Base-by-base conservation (phyloP, 1,284 basidiomycete species). In the Microbotryum lychnidis-dioicae region DNA sequence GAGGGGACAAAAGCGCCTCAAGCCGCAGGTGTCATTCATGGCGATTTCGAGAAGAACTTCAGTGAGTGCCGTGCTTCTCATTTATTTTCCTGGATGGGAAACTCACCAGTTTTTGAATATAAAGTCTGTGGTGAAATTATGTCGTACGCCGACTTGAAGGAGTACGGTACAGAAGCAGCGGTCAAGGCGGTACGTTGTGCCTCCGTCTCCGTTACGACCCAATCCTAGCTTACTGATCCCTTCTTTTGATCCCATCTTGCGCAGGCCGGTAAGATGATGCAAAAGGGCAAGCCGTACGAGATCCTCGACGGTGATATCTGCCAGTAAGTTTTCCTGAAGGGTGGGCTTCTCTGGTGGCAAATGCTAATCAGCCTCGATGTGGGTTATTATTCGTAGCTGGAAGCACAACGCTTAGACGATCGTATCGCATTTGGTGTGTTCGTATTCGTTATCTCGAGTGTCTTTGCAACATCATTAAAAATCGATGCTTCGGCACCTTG, bases 1-100 rank as follows among this genome's bases (percentile, higher is more conserved):
- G 84, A 85, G 67, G 93, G 91, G 31, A 90, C 87, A 50, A 96
- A 93, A 76, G 96, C 96, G 1, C 96, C 94, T 20, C 87, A 92
- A 73, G 96, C 96, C 3, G 96, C 96, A 45, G 96, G 96, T 77
- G 92, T 99, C 72, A 99, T 99, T 74, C 94, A 98, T 87, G 91
- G 73, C 64, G 87, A 94, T 77, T 94, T 94, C 74, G 89, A 97
- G 79, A 89, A 94, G 76, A 96, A 96, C 79, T 97, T 98, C 72
- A 89, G 37, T 42, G 16, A 42, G 12, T 42, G 5, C 16, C 10
- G 7, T 18, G 37, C 37, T 42, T 42, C 37, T 42, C 12, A 18
- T 18, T 42, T 42, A 3, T 10, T 9, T 1, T 31, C 3, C 12
- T 42, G 12, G 37, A 42, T 12, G 12, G 37, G 6, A 18, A 18